These are phyloP conservation scores for Geopyxis carbonaria DNA, from an alignment of 495 filamentous ascomycete species.

Conservation along the genomic window DNA sequence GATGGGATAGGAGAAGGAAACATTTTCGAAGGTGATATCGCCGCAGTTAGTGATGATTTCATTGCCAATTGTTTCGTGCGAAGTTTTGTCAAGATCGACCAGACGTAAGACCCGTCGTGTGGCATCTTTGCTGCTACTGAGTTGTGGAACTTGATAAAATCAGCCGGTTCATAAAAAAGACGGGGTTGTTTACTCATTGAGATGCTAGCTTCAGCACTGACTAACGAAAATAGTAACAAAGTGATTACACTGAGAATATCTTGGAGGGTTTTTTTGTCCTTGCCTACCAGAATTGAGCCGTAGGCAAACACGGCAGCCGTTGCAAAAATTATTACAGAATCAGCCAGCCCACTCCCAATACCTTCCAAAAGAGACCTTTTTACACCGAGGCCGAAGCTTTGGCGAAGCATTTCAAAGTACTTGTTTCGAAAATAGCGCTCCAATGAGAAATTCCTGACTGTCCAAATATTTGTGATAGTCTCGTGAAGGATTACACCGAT, in stretches of 20 bases:
- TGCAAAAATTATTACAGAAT: conserved; percentile 51
- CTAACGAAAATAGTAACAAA: conserved; percentile 65
- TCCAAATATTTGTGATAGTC: conserved; percentile 64
- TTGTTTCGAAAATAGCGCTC: conserved; percentile 59
- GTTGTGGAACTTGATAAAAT: conserved; percentile 47
- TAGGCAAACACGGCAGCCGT: conserved; percentile 65
- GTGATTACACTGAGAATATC: conserved; percentile 58
- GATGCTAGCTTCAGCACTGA: conserved; percentile 50
- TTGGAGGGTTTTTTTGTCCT: conserved; percentile 31
- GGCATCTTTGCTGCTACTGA: conserved; percentile 51
- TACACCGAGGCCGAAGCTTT: conserved; percentile 38
- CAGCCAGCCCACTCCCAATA: conserved; percentile 56
- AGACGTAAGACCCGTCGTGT: conserved; percentile 61
- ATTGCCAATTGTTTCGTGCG: conserved; percentile 42
- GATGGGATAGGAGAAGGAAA: conserved; percentile 51
- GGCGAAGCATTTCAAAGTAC: conserved; percentile 34
- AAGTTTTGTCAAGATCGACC: conserved; percentile 39
- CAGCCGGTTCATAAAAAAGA: conserved; percentile 5
- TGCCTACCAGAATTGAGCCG: conserved; percentile 45
- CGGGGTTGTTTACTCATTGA: conserved; percentile 34
- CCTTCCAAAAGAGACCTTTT: conserved; percentile 47
- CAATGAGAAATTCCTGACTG: conserved; percentile 61
- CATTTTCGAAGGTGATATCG: conserved; percentile 40
- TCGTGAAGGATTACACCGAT: conserved; percentile 51
- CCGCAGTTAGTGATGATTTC: conserved; percentile 16